Base-by-base conservation (phyloP, 2,329 filamentous ascomycete species). In the Aureobasidium musti region DNA sequence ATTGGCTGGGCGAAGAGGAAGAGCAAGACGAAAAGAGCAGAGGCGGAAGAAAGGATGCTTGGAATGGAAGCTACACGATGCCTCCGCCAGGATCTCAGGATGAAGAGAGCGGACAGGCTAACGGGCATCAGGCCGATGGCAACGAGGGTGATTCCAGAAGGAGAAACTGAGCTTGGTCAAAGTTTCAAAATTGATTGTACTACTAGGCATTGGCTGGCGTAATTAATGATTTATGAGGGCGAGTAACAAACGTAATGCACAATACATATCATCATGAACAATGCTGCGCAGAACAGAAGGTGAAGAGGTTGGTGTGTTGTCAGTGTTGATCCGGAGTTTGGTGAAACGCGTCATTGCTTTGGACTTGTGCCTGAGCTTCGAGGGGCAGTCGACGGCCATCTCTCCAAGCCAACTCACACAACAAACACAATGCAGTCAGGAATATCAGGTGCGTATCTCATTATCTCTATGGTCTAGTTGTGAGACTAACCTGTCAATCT, bases 381-480 rank as follows among this genome's bases (percentile, higher is more conserved):
- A 63, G 60, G 60, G 47, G 47, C 60, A 63, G 45, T 45, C 60
- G 11, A 64, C 59, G 14, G 37, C 49, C 61, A 26, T 47, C 49
- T 54, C 26, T 33, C 26, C 19, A 21, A 33, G 11, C 23, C 61
- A 45, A 33, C 26, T 14, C 60, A 65, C 41, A 64, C 39, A 56
- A 57, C 64, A 66, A 39, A 60, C 73, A 84, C 72, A 65, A 92
- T 92, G 90, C 89, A 92, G 82, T 92, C 90, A 41, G 89, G 90
- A 78, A 92, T 92, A 72, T 86, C 88, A 79, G 89, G 89, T 89
- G 82, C 60, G 74, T 56, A 41, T 52, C 43, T 61, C 41, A 23
- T 37, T 41, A 5, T 11, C n/a, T 19, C 8, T n/a, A 14, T n/a
- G 14, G 7, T 21, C 43, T 3, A 8, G 6, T 0, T n/a, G 33